These are phyloP conservation scores for Nakaseomyces bracarensis DNA, from an alignment of 1,139 yeast species.

Conservation along the genomic window DNA sequence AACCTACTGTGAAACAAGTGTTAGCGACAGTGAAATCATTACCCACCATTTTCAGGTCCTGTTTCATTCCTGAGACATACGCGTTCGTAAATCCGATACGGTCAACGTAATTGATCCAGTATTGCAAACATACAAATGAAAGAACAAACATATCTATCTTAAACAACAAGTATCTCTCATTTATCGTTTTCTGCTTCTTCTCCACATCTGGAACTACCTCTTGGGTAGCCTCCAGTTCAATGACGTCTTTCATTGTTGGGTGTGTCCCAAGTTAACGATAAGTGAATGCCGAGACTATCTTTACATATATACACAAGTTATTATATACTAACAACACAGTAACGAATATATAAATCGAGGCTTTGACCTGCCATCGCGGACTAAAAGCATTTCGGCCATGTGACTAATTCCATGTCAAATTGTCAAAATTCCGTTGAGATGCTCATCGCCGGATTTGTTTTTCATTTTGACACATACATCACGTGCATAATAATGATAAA, in stretches of 20 bases:
- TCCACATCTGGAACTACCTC: slow-evolving; percentile 1
- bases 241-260: neutral
- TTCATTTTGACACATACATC: too few species aligned
- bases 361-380: too few species aligned
- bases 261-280: too few species aligned
- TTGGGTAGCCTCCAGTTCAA: slow-evolving; percentile 1
- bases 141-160: slow-evolving; percentile 52
- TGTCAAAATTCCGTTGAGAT: too few species aligned
- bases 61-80: slow-evolving; percentile 54
- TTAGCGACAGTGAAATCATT: slow-evolving; percentile 43
- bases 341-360: too few species aligned
- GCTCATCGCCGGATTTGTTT: too few species aligned
- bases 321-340: too few species aligned
- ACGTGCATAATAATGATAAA: too few species aligned
- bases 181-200: slow-evolving; percentile 11
- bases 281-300: too few species aligned
- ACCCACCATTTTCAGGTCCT: slow-evolving; percentile 44
- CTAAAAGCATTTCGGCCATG: too few species aligned
- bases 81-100: slow-evolving; percentile 42
- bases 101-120: slow-evolving; percentile 48
- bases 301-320: too few species aligned
- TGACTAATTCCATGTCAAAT: too few species aligned
- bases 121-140: slow-evolving; percentile 46
- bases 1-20: slow-evolving; percentile 54
- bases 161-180: slow-evolving; percentile 37